Conservation (phyloP, 1,284 basidiomycete species). For the Volvariella surrecta region DNA sequence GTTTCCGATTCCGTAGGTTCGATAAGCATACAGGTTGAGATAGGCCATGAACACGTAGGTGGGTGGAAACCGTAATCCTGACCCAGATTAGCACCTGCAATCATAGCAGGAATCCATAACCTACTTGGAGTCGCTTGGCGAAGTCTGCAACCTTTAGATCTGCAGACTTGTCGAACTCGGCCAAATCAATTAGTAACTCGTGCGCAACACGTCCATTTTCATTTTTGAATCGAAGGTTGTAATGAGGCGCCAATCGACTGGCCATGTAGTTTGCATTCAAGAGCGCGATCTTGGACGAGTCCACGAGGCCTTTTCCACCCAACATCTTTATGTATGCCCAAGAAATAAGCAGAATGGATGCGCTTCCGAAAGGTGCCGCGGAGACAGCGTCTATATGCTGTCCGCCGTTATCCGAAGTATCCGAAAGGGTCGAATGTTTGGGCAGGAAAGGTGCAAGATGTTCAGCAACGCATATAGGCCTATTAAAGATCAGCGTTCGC, state of each 20-base stretch:
- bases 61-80: constrained; percentile 87
- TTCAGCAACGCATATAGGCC: constrained; percentile 90
- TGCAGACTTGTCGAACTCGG: constrained; percentile 85
- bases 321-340: constrained; percentile 99
- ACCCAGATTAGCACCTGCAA: not conserved
- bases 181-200: constrained; percentile 91
- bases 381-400: constrained; percentile 80
- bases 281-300: constrained; percentile 82
- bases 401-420: constrained; percentile 49
- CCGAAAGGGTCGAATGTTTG: constrained; percentile 71
- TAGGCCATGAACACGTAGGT: constrained; percentile 92
- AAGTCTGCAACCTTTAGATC: constrained; percentile 94
- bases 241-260: constrained; percentile 76
- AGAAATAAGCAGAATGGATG: constrained; percentile 93
- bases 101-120: constrained; percentile 10
- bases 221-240: constrained; percentile 88
- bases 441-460: constrained; percentile 95
- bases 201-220: constrained; percentile 89
- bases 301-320: constrained; percentile 80
- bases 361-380: constrained; percentile 90
- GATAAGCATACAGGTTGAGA: constrained; percentile 89
- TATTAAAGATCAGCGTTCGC: constrained; percentile 20
- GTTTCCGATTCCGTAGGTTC: constrained; percentile 95
- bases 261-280: constrained; percentile 98
- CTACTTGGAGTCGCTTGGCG: constrained; percentile 86